Evolutionary conservation across 345 rosid species (phyloP), one percentile per base, ranked within the genome.

Genomic region (Geranium rotundifolium): DNA sequence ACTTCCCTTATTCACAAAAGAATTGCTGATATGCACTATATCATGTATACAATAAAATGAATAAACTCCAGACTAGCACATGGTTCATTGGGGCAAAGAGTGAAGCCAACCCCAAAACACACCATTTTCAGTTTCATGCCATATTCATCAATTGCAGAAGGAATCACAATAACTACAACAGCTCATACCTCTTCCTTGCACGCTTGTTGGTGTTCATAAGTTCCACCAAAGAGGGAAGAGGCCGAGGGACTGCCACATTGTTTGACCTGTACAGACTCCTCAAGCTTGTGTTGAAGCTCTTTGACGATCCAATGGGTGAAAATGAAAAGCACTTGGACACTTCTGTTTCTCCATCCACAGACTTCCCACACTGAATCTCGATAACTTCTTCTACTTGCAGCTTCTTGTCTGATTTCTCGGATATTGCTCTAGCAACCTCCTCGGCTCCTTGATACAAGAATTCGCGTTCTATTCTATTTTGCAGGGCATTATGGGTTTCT

Each of bases 221-320:
- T 23, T 23, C 27, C 27, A 23, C 27, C 27, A 23, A 23, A 23
- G 27, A 23, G 27, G 27, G 27, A 23, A 23, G 27, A 23, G 27
- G 27, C 27, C 27, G 27, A 23, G 27, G 61, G 61, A 91, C 88
- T 1, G 87, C 82, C 18, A 82, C 89, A 58, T 87, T 81, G 84
- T 76, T 85, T 49, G 90, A 83, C 68, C 92, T 77, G 79, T 84
- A 87, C 50, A 82, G 72, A 72, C 73, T 86, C 69, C 76, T 81
- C 67, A 87, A 61, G 75, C 68, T 66, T 29, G 73, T 82, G 63
- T 77, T 73, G 7, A 78, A 86, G 64, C 71, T 71, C 71, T 71
- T 79, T 49, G 80, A 23, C 27, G 27, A 23, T 23, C 27, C 27
- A 23, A 23, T 23, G 27, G 27, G 27, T 23, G 27, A 23, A 23